Percentiles rank a stretch among this genome's conserved stretches.
These are phyloP conservation scores for Iodosphaeria phyllophila DNA, from an alignment of 2,329 filamentous ascomycete genomes.

Conservation along the genomic window DNA sequence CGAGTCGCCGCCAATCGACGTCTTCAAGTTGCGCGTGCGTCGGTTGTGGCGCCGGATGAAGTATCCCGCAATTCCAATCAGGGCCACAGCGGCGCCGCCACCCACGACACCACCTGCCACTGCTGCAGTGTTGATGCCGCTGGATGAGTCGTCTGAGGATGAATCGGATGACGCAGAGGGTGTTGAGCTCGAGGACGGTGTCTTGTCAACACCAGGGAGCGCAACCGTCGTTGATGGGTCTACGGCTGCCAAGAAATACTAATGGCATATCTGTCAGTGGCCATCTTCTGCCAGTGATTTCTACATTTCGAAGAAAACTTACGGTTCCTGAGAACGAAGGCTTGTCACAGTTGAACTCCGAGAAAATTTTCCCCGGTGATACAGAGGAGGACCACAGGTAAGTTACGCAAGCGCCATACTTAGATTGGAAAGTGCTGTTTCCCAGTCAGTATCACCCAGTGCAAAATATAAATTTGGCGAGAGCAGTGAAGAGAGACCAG, in stretches of 20 bases:
- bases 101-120: constrained; percentile 7
- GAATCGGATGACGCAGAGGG: background rate
- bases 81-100: constrained; percentile 5
- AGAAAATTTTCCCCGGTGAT: constrained; percentile 10
- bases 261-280: too few relatives aligned
- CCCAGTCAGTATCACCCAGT: background rate
- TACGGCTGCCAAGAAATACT: constrained; percentile 4
- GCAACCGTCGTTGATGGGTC: constrained; percentile 2
- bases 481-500: background rate
- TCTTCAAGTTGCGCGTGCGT: too few relatives aligned
- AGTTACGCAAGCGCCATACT: constrained; percentile 5
- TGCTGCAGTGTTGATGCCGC: constrained; percentile 1
- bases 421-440: constrained; percentile 2
- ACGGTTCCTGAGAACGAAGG: constrained; percentile 4
- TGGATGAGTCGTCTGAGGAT: background rate
- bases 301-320: too few relatives aligned
- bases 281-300: too few relatives aligned
- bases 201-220: background rate
- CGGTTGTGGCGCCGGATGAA: constrained; percentile 3
- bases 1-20: too few relatives aligned
- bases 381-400: constrained; percentile 7
- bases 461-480: too few relatives aligned
- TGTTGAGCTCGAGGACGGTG: background rate
- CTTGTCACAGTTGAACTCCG: constrained; percentile 6
- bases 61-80: constrained; percentile 3